These are phyloP conservation scores for Coleophoma crateriformis DNA, from an alignment of 2,329 filamentous ascomycete genomes.

Conservation along the genomic window DNA sequence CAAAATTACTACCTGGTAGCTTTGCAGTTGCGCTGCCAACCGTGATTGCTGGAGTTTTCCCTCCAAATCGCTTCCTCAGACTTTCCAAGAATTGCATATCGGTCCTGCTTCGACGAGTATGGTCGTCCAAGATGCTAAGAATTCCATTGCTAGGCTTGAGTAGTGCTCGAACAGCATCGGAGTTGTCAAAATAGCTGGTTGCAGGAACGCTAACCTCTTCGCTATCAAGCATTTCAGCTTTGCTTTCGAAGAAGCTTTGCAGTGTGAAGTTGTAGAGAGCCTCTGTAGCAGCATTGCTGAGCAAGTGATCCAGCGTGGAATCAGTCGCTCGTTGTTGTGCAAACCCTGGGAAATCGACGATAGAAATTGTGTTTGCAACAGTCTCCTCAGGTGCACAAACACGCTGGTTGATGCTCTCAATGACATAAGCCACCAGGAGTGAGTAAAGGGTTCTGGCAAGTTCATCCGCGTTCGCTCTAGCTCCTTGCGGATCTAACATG, in stretches of 20 bases:
- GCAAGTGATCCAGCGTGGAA: slow-evolving; percentile 82
- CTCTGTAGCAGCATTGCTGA: slow-evolving; percentile 92
- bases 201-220: slow-evolving; percentile 88
- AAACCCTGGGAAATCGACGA: slow-evolving; percentile 96
- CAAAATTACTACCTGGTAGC: slow-evolving; percentile 83
- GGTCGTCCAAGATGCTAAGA: slow-evolving; percentile 91
- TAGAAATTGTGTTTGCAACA: slow-evolving; percentile 88
- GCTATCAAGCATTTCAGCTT: slow-evolving; percentile 86
- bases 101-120: slow-evolving; percentile 81
- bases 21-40: slow-evolving; percentile 70
- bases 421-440: slow-evolving; percentile 86
- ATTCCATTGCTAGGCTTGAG: slow-evolving; percentile 90
- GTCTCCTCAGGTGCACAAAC: slow-evolving; percentile 83
- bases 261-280: slow-evolving; percentile 88
- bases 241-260: slow-evolving; percentile 93
- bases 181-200: slow-evolving; percentile 97
- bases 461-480: slow-evolving; percentile 88
- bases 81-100: slow-evolving; percentile 90
- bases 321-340: slow-evolving; percentile 78
- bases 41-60: slow-evolving; percentile 85
- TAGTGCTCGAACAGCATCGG: slow-evolving; percentile 85
- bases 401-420: slow-evolving; percentile 86
- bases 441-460: slow-evolving; percentile 90
- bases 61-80: slow-evolving; percentile 85
- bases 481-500: slow-evolving; percentile 90